Evolutionary conservation across 257 asterid species (phyloP).

Genomic region (Solanum commersonii): DNA sequence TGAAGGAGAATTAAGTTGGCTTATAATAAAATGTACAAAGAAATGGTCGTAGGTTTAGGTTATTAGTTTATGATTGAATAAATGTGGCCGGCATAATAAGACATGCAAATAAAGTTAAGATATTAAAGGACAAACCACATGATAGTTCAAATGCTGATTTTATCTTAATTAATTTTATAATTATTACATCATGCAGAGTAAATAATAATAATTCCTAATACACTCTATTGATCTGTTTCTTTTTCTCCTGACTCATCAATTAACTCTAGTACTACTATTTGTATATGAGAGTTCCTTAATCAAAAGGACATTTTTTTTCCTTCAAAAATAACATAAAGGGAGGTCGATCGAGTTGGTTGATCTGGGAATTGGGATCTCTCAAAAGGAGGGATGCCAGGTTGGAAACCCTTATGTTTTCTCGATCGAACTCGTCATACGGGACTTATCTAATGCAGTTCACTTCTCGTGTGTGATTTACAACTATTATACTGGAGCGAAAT

Average conservation of each 20-base stretch:
- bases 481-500: no score
- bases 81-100: constrained; percentile 70
- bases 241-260: not conserved
- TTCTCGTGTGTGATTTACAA: not conserved
- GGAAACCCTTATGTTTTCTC: not conserved
- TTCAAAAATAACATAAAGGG: no score
- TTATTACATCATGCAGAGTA: not conserved
- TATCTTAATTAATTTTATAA: not conserved
- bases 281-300: not conserved
- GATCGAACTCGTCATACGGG: no score
- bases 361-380: no score
- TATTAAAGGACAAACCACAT: constrained; percentile 31
- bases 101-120: constrained; percentile 28
- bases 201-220: not conserved
- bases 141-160: constrained; percentile 39
- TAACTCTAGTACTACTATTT: not conserved
- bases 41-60: constrained; percentile 4
- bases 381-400: not conserved
- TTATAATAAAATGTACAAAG: not conserved
- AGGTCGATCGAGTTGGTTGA: not conserved
- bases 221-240: not conserved
- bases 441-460: no score
- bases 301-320: not conserved
- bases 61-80: constrained; percentile 5
- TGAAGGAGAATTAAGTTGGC: constrained; percentile 5